Base-by-base conservation (phyloP, 2,329 filamentous ascomycete genomes). In the Botrytis fabae region DNA sequence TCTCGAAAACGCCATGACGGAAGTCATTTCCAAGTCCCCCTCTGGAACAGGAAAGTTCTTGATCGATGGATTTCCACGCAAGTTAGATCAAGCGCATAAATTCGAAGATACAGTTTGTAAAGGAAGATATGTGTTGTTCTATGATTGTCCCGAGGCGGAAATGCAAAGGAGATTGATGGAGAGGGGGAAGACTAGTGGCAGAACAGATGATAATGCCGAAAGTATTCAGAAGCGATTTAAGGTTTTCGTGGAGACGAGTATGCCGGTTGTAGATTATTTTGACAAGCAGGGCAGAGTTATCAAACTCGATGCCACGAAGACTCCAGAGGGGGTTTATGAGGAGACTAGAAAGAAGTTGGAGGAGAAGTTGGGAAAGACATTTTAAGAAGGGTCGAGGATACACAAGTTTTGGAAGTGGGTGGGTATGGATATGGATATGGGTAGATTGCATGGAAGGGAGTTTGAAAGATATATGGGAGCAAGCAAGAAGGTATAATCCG, bases 141-240 rank as follows among this genome's bases (percentile, higher is more conserved):
- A 95, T 82, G 94, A 97, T 83, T 97, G 94, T 81, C 92, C 94
- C 10, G 96, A 98, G 86, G 87, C 90, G 69, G 92, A 94, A 79
- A 96, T 99, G 93, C 88, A 74, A 72, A 70, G 60, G 63, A 69
- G 72, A 40, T 70, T 76, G 68, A 60, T 74, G 72, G 70, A 73
- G 62, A 38, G 66, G 51, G 71, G 69, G 0, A 75, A 74, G 75
- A 75, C 64, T 28, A 75, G 92, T 80, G 96, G 96, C 60, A 88
- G 96, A 76, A 86, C 92, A 69, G 96, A 99, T 83, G 96, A 99
- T 85, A 99, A 99, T 82, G 92, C 90, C 72, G 96, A 97, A 84
- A 94, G 91, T 80, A 99, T 98, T 82, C 92, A 93, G 85, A 99
- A 99, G 91, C 89, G 96, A 73, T 99, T 99, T 87, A 91, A 90